These are phyloP conservation scores for Pythium sukuiense DNA, from an alignment of 352 stramenopile genomes.

Conservation along the genomic window DNA sequence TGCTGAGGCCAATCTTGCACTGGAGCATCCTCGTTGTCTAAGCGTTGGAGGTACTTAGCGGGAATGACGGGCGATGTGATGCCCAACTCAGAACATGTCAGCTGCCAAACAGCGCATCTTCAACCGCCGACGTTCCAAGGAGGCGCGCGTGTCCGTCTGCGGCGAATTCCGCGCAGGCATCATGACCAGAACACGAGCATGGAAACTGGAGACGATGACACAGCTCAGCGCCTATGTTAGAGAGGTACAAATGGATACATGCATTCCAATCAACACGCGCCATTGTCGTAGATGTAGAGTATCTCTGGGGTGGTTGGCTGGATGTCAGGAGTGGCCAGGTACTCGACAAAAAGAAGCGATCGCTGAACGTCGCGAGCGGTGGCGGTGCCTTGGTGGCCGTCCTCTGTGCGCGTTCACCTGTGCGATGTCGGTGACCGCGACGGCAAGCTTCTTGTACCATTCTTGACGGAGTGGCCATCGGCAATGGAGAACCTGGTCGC, in stretches of 20 bases:
- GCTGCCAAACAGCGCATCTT: too few species aligned
- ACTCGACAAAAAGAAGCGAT: background rate
- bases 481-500: constrained; percentile 33
- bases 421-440: constrained; percentile 31
- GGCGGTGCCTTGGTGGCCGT: too few species aligned
- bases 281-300: background rate
- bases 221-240: background rate
- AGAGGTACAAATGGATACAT: background rate
- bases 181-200: too few species aligned
- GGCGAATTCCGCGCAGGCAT: too few species aligned
- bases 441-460: constrained; percentile 33
- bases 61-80: too few species aligned
- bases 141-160: too few species aligned
- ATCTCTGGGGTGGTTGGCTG: background rate
- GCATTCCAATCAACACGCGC: background rate
- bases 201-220: too few species aligned
- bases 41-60: too few species aligned
- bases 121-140: too few species aligned
- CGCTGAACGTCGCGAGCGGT: background rate
- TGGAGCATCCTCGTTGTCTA: too few species aligned
- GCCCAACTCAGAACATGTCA: too few species aligned
- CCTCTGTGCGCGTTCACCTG: constrained; percentile 23
- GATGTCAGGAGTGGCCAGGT: background rate
- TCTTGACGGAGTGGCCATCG: constrained; percentile 31
- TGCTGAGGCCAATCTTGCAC: too few species aligned